Percentiles rank a stretch among this genome's conserved stretches.
phyloP scores from a whole-genome alignment of 2,329 filamentous ascomycete genomes.

The Aspergillus sp. region DNA sequence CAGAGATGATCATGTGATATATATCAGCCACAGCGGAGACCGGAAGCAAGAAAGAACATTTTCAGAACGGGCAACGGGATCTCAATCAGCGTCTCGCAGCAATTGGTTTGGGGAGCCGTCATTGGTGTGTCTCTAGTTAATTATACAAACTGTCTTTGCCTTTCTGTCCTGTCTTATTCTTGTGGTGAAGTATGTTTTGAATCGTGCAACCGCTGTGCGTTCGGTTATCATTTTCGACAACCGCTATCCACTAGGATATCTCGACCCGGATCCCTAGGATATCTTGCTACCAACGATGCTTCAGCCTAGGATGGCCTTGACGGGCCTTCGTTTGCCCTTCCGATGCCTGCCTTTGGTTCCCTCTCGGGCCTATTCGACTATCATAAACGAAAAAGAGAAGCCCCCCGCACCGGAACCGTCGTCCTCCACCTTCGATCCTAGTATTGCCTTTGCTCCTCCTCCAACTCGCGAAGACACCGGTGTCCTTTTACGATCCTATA shows the following conservation, averaged over 20 bases:
- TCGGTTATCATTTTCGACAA: background rate
- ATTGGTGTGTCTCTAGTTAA: background rate
- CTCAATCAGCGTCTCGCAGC: background rate
- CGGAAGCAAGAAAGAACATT: constrained; percentile 11
- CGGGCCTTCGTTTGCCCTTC: constrained; percentile 42
- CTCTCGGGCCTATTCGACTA: constrained; percentile 47
- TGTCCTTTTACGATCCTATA: constrained; percentile 69
- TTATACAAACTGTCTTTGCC: no score
- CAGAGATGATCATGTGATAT: constrained; percentile 8
- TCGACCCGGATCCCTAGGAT: background rate
- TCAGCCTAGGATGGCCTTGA: constrained; percentile 55
- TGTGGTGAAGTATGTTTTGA: background rate
- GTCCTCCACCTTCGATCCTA: constrained; percentile 30
- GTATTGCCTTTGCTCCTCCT: constrained; percentile 39
- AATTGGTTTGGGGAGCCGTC: background rate
- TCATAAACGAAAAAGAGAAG: constrained; percentile 29
- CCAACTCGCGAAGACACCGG: constrained; percentile 34
- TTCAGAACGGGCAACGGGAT: constrained; percentile 6
- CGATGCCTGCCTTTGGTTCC: constrained; percentile 41
- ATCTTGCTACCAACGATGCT: constrained; percentile 45
- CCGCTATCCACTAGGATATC: background rate
- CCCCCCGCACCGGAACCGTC: constrained; percentile 21
- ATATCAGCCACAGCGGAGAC: constrained; percentile 9
- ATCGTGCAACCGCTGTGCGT: no score
- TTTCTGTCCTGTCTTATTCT: background rate